Percentiles rank a stretch among this genome's conserved stretches.
phyloP scores from a whole-genome alignment of 306 rosid genomes.

The Prunus dulcis region DNA sequence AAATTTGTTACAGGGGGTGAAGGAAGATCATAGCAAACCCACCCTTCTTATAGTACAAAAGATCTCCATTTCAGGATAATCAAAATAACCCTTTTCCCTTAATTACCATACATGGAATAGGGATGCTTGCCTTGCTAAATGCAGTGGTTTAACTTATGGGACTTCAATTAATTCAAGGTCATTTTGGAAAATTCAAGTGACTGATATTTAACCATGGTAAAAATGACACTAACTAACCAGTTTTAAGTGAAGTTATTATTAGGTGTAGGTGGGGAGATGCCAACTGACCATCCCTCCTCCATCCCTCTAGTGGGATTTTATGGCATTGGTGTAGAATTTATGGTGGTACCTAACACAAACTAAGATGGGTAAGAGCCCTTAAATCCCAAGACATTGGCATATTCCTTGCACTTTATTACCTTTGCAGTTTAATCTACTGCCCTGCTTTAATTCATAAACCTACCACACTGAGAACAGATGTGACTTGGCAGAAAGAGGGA shows the following conservation, averaged over 20 bases:
- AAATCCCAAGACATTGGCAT: conserved; percentile 5
- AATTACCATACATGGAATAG: neutral
- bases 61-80: neutral
- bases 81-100: neutral
- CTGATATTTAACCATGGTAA: neutral
- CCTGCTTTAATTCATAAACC: neutral
- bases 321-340: conserved; percentile 21
- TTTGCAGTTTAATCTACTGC: neutral
- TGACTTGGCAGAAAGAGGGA: neutral
- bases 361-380: neutral
- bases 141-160: neutral
- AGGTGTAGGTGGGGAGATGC: neutral
- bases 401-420: neutral
- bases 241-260: no score
- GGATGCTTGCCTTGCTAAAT: neutral
- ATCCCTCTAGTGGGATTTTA: neutral
- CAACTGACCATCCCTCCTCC: neutral
- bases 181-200: neutral
- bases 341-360: conserved; percentile 11
- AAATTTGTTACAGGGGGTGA: no score
- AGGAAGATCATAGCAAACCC: neutral
- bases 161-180: neutral
- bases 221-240: neutral
- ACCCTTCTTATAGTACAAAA: conserved; percentile 24
- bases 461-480: neutral